These are phyloP conservation scores for Monosporascus sp. DNA, from an alignment of 2,329 filamentous ascomycete genomes.

Conservation along the genomic window DNA sequence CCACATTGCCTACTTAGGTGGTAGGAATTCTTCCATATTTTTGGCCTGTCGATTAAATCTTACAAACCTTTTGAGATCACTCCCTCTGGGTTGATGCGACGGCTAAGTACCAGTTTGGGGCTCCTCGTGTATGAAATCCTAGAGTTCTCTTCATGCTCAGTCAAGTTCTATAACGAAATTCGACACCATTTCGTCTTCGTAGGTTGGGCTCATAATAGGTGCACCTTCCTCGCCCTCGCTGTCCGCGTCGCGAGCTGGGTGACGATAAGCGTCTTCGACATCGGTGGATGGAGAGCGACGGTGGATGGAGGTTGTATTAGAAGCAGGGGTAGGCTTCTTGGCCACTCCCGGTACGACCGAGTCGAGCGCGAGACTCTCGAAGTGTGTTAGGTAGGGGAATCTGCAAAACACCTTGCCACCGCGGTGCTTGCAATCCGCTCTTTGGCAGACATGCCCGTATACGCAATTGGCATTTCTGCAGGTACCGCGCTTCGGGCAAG, in stretches of 20 bases:
- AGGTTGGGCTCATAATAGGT: not conserved
- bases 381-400: constrained; percentile 15
- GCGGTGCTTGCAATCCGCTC: constrained; percentile 24
- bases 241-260: not conserved
- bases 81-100: no score
- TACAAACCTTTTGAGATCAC: no score
- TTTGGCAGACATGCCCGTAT: constrained; percentile 29
- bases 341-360: not conserved
- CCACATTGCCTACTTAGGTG: no score
- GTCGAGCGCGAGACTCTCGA: constrained; percentile 11
- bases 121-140: no score
- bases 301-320: not conserved
- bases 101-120: no score
- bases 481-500: constrained; percentile 21
- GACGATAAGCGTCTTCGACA: not conserved
- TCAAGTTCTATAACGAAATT: not conserved
- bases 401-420: constrained; percentile 26
- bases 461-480: constrained; percentile 22
- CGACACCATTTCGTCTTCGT: not conserved
- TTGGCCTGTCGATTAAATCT: no score
- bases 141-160: no score
- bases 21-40: no score
- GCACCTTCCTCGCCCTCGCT: not conserved
- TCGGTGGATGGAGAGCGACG: not conserved
- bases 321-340: not conserved